Percentiles rank a stretch among this genome's conserved stretches.
These are phyloP conservation scores for Globisporangium yorkense DNA, from an alignment of 352 stramenopile genomes.

Conservation along the genomic window DNA sequence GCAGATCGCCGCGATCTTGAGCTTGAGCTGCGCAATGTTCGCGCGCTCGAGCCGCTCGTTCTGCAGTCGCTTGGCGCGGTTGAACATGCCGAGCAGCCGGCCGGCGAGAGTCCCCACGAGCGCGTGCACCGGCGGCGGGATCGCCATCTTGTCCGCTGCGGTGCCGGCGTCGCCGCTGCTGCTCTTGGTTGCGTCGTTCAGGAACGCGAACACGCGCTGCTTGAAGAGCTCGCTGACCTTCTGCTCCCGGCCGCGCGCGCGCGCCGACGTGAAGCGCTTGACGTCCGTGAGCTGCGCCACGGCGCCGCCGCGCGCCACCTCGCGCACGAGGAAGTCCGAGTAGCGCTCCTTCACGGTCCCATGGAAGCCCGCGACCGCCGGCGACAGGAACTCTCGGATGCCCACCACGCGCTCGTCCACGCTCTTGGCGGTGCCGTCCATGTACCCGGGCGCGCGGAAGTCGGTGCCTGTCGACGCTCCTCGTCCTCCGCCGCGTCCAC, in stretches of 20 bases:
- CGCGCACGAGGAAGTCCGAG: constrained; percentile 90
- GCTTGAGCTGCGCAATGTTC: constrained; percentile 38
- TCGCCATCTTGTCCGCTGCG: constrained; percentile 18
- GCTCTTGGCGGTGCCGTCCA: constrained; percentile 65
- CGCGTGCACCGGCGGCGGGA: constrained; percentile 28
- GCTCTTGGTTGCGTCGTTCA: constrained; percentile 37
- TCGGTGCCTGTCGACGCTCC: constrained; percentile 13
- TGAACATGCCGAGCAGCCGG: constrained; percentile 52
- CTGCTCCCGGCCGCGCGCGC: constrained; percentile 28
- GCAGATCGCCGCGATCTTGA: constrained; percentile 37
- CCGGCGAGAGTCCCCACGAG: constrained; percentile 60
- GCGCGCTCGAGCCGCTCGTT: constrained; percentile 27
- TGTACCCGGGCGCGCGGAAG: constrained; percentile 67
- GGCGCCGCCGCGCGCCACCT: constrained; percentile 54
- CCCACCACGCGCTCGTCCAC: constrained; percentile 72
- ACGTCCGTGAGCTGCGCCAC: constrained; percentile 65
- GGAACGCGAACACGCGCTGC: constrained; percentile 55
- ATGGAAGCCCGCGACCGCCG: constrained; percentile 68
- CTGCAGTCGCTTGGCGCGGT: constrained; percentile 47
- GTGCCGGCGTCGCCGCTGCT: constrained; percentile 8
- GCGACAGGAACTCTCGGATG: constrained; percentile 60
- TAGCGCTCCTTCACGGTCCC: constrained; percentile 88
- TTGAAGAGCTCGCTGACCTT: constrained; percentile 80
- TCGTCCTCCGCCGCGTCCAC: constrained; percentile 10
- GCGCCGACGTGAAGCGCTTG: constrained; percentile 31